Base-by-base conservation (phyloP, 192 early-diverging fungal genomes). In the Gamsiella multidivaricata region DNA sequence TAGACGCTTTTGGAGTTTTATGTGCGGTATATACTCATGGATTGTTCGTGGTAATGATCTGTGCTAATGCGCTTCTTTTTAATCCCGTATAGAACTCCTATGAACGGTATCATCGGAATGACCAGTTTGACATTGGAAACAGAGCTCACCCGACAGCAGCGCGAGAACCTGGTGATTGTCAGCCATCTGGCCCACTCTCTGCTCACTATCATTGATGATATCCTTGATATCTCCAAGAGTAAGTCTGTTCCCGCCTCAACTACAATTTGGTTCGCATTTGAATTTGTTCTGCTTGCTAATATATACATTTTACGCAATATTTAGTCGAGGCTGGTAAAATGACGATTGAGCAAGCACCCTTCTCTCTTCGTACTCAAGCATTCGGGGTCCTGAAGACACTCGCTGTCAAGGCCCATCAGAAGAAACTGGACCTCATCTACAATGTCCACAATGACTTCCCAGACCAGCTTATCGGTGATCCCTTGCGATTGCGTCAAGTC, bases 91-190 rank as follows among this genome's bases (percentile, higher is more conserved):
- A 89, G 94, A 33, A 94, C 93, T 46, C 94, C 94, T 6, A 91
- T 95, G 87, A 92, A 91, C 62, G 94, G 91, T 45, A 91, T 95
- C 45, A 90, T 91, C 45, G 91, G 91, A 32, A 90, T 92, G 88
- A 91, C 89, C 8, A 82, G 85, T 42, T 54, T 93, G 49, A 91
- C 91, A 17, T 74, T 93, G 33, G 94, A 93, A 70, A 91, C 91
- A 1, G 90, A 93, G 31, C 82, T 95, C 39, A 91, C 91, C 28
- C 88, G 90, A 10, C 87, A 92, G 58, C 92, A 94, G 82, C 91
- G 91, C 53, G 92, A 94, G 67, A 92, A 91, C 60, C 82, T 93
- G 70, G 89, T 91, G 81, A 93, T 93, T 43, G 92, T 93, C 54
- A 90, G 87, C 34, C 87, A 82, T 32, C 70, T 91, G 56, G 88